Base-by-base conservation (phyloP, 106 monocot species). In the Gastrodia elata region DNA sequence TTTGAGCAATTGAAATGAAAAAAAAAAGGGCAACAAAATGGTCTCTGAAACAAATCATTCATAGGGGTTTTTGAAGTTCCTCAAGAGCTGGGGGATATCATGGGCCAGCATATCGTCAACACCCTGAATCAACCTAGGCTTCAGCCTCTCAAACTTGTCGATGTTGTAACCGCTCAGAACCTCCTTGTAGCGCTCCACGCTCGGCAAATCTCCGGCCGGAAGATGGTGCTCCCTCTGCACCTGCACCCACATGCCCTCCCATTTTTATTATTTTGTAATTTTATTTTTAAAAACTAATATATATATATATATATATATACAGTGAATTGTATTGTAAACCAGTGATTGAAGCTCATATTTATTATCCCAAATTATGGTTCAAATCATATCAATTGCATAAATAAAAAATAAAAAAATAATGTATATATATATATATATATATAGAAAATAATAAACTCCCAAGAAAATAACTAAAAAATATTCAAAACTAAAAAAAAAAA, bases 141-240 rank as follows among this genome's bases (percentile, higher is more conserved):
- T 91, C 40, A 94, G 75, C 77, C 83, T 94, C 75, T 94, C 91
- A 64, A 94, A 89, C 69, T 76, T 94, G 68, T 94, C 94, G 5
- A 94, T 79, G 82, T 58, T 94, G 77, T 91, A 94, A 4, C 86
- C 84, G 43, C 76, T 65, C 38, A 94, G 61, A 1, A 87, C 79
- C 72, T 91, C 91, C 76, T 76, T 88, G 74, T 84, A 91, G 64
- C 80, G 82, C 1, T 91, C 88, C 0, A 85, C 81, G 39, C 73
- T 87, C 7, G 94, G 91, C 59, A 91, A 86, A 74, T 94, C 94
- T 6, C 91, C 91, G 3, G 76, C 68, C 7, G 94, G 91, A 43
- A 94, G 79, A 75, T 91, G 94, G 41, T 79, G 78, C 81, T 94
- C 94, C 74, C 78, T 88, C 39, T 91, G 88, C 68, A 94, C 91